phyloP scores from a whole-genome alignment of 768 basidiomycete genomes.

The Suillus lakei region DNA sequence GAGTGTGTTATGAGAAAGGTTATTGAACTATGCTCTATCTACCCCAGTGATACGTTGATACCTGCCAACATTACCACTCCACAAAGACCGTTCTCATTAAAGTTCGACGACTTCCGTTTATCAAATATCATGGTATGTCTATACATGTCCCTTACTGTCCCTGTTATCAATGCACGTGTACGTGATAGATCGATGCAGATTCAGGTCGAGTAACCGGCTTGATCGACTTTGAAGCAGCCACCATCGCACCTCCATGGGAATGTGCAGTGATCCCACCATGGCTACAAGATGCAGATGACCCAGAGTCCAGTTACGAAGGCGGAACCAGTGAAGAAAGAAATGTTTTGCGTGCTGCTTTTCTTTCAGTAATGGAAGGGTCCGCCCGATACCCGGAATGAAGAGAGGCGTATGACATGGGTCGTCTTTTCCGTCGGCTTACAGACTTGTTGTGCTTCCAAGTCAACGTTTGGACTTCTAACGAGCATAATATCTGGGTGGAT shows the following conservation, averaged over 20 bases:
- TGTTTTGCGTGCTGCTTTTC: too few species aligned
- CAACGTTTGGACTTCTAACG: background rate
- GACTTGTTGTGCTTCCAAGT: background rate
- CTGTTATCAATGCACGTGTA: background rate
- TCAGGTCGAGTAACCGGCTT: background rate
- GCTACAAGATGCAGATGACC: constrained; percentile 20
- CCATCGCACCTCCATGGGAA: constrained; percentile 28
- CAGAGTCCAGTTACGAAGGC: constrained; percentile 8
- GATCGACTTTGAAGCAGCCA: constrained; percentile 28
- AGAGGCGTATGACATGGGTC: background rate
- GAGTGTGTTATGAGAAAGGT: constrained; percentile 4
- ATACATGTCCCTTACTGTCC: background rate
- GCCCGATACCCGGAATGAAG: background rate
- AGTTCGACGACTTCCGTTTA: constrained; percentile 4
- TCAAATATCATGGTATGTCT: constrained; percentile 4
- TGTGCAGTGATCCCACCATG: constrained; percentile 26
- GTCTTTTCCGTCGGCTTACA: background rate
- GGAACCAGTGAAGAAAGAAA: too few species aligned
- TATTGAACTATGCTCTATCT: constrained; percentile 3
- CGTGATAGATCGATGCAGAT: background rate
- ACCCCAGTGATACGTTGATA: background rate
- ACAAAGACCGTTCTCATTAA: background rate
- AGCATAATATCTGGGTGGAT: constrained; percentile 2
- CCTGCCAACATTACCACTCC: background rate
- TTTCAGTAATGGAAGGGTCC: too few species aligned